Base-by-base conservation (phyloP, 1,139 yeast genomes). In the Entelexis paramagnoliae region DNA sequence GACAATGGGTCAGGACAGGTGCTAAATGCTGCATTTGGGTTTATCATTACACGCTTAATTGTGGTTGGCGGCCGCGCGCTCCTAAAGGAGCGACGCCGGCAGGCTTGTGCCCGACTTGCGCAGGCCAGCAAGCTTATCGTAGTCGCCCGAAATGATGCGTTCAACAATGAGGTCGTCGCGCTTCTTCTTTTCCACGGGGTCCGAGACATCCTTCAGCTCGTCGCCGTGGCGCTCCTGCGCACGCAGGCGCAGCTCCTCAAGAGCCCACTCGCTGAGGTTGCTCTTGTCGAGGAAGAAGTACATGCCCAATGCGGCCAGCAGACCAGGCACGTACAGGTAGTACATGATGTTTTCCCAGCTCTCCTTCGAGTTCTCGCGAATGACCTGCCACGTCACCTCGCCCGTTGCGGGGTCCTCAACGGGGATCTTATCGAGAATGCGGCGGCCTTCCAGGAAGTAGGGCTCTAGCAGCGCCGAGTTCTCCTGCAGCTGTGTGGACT, bases 371-470 rank as follows among this genome's bases (percentile, higher is more conserved):
- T 82, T 78, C 64, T 80, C 88, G 59, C 94, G 76, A 47, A 86
- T 80, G 56, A 85, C 72, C 63, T 80, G 78, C 94, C 94, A 85
- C 63, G 80, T 79, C 62, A 84, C 77, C 63, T 80, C 83, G 35
- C 95, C 95, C 17, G 87, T 81, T 40, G 77, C 71, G 47, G 82
- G 80, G 66, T 83, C 93, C 68, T 81, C 84, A 64, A 79, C 84
- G 50, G 95, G 95, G 57, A 85, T 79, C 70, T 85, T 85, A 67
- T 85, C 95, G 59, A 86, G 76, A 62, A 85, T 82, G 62, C 85
- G 68, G 76, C 81, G 62, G 70, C 78, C 64, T 71, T 80, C 58
- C 59, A 67, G 66, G 75, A 80, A 65, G 74, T 79, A 78, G 63
- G 76, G 76, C 57, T 71, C 69, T 63, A 85, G 76, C 65, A 80